Evolutionary conservation across 768 basidiomycete species (phyloP).

Genomic region (Tulasnella calospora): DNA sequence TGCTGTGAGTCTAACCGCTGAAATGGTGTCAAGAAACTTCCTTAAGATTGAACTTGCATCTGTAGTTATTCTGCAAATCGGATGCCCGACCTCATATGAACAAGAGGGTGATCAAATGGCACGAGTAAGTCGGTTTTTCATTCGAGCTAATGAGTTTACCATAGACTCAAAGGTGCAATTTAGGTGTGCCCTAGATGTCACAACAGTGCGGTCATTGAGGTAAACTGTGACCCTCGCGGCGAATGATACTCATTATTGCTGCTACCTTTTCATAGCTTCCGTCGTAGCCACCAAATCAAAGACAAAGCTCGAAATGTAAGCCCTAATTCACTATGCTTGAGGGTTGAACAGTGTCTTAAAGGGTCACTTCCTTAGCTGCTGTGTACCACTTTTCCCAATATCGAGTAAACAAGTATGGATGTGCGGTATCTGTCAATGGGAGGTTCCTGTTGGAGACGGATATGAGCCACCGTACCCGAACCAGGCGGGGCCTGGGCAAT

Average conservation of each 20-base stretch:
- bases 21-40: not conserved
- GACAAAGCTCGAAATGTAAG: slow-evolving; percentile 66
- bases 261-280: slow-evolving; percentile 41
- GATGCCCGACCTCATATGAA: slow-evolving; percentile 21
- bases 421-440: slow-evolving; percentile 68
- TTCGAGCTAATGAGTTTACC: not conserved
- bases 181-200: slow-evolving; percentile 71
- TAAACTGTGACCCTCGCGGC: not conserved
- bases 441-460: slow-evolving; percentile 33
- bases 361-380: slow-evolving; percentile 38
- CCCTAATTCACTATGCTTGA: not conserved
- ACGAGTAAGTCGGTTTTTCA: not conserved
- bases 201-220: slow-evolving; percentile 49
- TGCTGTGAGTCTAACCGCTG: not conserved
- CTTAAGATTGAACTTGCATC: not conserved
- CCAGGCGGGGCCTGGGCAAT: slow-evolving; percentile 29
- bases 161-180: slow-evolving; percentile 22
- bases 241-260: not conserved
- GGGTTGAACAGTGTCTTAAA: not conserved
- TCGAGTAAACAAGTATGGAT: slow-evolving; percentile 59
- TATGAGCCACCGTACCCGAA: slow-evolving; percentile 39
- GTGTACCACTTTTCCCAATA: slow-evolving; percentile 60
- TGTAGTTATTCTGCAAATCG: slow-evolving; percentile 17
- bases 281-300: slow-evolving; percentile 60
- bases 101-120: slow-evolving; percentile 8